phyloP scores from a whole-genome alignment of 2,329 filamentous ascomycete genomes.

The Clonostachys byssicola region DNA sequence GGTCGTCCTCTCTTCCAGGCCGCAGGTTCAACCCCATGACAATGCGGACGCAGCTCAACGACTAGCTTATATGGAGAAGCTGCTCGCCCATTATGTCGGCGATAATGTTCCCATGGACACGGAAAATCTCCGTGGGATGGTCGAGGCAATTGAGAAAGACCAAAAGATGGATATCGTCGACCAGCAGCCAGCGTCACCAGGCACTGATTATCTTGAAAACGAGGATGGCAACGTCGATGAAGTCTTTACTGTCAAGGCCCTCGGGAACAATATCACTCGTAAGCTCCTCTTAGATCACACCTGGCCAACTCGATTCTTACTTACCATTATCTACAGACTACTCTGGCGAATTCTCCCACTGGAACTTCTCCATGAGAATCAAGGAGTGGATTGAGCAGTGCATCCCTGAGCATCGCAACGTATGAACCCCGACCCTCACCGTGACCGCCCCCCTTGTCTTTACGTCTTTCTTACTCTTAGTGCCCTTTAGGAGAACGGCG shows the following conservation, averaged over 20 bases:
- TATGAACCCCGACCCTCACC: slow-evolving; percentile 12
- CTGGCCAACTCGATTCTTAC: neutral
- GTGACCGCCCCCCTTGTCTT: no score
- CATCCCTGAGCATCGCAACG: slow-evolving; percentile 19
- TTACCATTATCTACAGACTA: slow-evolving; percentile 28
- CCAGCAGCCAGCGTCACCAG: no score
- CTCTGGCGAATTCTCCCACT: slow-evolving; percentile 47
- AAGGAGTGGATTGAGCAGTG: slow-evolving; percentile 41
- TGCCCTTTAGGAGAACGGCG: no score
- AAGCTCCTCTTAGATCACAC: slow-evolving; percentile 7
- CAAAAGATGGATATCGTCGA: no score
- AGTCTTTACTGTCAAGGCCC: slow-evolving; percentile 30
- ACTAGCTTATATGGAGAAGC: slow-evolving; percentile 32
- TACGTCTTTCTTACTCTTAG: no score
- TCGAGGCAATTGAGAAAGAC: no score
- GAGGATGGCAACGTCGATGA: slow-evolving; percentile 20
- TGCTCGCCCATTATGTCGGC: slow-evolving; percentile 40
- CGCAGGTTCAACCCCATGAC: neutral
- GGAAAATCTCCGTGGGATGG: no score
- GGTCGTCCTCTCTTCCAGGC: neutral
- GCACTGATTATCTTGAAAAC: no score
- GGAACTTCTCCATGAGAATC: slow-evolving; percentile 46
- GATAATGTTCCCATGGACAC: slow-evolving; percentile 14
- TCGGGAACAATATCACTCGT: slow-evolving; percentile 35
- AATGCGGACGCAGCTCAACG: slow-evolving; percentile 2